Conservation (phyloP, 129 eudicot genomes). For the Flaveria bidentis region DNA sequence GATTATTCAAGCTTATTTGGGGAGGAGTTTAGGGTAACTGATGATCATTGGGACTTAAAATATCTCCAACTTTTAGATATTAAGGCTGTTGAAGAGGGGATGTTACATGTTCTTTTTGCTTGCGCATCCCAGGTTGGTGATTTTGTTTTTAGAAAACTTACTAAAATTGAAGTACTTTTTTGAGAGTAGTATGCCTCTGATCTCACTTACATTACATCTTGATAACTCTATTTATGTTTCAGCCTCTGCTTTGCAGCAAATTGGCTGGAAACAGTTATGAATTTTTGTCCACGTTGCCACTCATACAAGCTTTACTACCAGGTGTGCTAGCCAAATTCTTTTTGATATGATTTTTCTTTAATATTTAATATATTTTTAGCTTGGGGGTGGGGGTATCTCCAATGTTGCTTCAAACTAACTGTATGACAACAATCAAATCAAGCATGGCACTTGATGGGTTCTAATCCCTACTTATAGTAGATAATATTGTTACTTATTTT, state of each 20-base stretch:
- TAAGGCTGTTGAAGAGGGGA: constrained; percentile 82
- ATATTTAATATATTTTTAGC: no score
- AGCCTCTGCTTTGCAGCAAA: constrained; percentile 89
- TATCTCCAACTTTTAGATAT: constrained; percentile 70
- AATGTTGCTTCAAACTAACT: background rate
- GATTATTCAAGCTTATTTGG: constrained; percentile 85
- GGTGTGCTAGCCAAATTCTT: constrained; percentile 47
- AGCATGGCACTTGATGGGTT: constrained; percentile 8
- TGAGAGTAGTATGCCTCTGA: constrained; percentile 8
- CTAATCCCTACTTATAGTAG: background rate
- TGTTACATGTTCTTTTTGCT: constrained; percentile 85
- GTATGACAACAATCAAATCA: background rate
- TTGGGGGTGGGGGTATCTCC: background rate
- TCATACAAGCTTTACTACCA: constrained; percentile 93
- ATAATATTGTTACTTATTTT: background rate
- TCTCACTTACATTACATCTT: constrained; percentile 19
- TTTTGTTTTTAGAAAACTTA: background rate
- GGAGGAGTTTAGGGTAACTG: constrained; percentile 64
- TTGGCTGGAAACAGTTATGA: constrained; percentile 71
- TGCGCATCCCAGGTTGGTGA: constrained; percentile 84
- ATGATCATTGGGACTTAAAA: constrained; percentile 57
- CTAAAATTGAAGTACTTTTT: background rate
- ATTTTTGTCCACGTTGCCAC: constrained; percentile 81
- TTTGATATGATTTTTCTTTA: background rate
- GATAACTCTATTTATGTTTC: constrained; percentile 39